phyloP scores from a whole-genome alignment of 768 basidiomycete species.

The Coprinopsis sp. region DNA sequence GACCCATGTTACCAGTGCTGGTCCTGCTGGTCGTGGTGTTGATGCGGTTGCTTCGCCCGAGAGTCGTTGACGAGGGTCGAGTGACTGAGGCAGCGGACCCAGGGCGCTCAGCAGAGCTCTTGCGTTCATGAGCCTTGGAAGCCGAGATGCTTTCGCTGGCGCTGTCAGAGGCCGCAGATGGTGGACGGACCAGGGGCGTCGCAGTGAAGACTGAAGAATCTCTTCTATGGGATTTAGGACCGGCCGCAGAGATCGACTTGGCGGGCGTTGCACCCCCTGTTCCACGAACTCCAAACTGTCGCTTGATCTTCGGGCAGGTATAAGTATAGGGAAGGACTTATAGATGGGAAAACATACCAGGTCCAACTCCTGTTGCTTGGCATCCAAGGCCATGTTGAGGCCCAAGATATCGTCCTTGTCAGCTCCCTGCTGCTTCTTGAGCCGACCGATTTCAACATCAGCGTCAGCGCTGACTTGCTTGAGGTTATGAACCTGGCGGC shows the following conservation, averaged over 20 bases:
- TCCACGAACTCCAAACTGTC: constrained; percentile 52
- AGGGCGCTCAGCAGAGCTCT: constrained; percentile 33
- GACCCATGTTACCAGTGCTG: constrained; percentile 47
- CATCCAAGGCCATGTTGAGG: constrained; percentile 88
- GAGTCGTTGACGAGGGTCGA: constrained; percentile 24
- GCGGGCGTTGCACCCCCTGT: constrained; percentile 56
- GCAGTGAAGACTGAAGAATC: constrained; percentile 53
- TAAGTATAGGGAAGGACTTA: constrained; percentile 5
- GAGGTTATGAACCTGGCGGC: constrained; percentile 61
- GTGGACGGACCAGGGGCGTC: constrained; percentile 51
- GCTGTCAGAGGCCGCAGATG: constrained; percentile 52
- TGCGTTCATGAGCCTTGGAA: constrained; percentile 29
- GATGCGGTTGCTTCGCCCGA: constrained; percentile 21
- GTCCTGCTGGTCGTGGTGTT: constrained; percentile 19
- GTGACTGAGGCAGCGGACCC: constrained; percentile 34
- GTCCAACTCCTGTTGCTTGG: constrained; percentile 93
- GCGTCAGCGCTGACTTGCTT: constrained; percentile 81
- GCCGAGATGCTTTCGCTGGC: constrained; percentile 32
- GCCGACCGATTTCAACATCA: constrained; percentile 73
- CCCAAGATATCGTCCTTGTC: constrained; percentile 76
- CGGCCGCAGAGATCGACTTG: constrained; percentile 25
- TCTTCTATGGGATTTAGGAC: constrained; percentile 43
- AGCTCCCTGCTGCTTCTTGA: constrained; percentile 60
- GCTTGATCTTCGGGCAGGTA: constrained; percentile 47
- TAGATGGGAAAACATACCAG: constrained; percentile 50